Conservation (phyloP, 345 rosid genomes). For the Acer saccharum region DNA sequence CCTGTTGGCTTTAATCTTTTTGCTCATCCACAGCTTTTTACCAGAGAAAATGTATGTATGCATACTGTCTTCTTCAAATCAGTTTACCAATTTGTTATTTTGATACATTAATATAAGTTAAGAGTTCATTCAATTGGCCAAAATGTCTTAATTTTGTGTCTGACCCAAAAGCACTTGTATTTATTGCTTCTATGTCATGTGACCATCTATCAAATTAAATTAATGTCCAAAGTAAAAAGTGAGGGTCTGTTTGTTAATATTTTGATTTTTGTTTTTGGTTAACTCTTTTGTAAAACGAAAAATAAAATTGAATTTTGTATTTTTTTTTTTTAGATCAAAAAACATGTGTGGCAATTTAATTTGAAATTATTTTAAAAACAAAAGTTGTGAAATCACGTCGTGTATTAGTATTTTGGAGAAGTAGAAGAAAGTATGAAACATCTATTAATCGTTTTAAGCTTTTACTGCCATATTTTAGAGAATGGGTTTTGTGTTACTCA, state of each 20-base stretch:
- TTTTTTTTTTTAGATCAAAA: not conserved
- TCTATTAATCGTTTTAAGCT: no score
- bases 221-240: not conserved
- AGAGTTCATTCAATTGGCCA: not conserved
- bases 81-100: conserved; percentile 10
- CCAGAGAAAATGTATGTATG: conserved; percentile 77
- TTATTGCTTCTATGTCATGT: not conserved
- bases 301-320: not conserved
- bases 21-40: conserved; percentile 76
- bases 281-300: not conserved
- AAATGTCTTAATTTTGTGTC: not conserved
- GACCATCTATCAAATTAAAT: not conserved
- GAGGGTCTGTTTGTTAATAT: not conserved
- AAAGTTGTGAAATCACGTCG: not conserved
- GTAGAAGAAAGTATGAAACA: not conserved
- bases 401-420: not conserved
- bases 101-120: not conserved
- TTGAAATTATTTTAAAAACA: not conserved
- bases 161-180: not conserved
- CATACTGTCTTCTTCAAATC: conserved; percentile 16
- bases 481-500: no score
- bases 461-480: no score
- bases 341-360: not conserved
- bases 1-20: conserved; percentile 49
- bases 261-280: not conserved